A percentile compares a stretch with the other conserved stretches of the same genome.
phyloP scores from a whole-genome alignment of 345 rosid genomes.

The Noccaea bulbosa region DNA sequence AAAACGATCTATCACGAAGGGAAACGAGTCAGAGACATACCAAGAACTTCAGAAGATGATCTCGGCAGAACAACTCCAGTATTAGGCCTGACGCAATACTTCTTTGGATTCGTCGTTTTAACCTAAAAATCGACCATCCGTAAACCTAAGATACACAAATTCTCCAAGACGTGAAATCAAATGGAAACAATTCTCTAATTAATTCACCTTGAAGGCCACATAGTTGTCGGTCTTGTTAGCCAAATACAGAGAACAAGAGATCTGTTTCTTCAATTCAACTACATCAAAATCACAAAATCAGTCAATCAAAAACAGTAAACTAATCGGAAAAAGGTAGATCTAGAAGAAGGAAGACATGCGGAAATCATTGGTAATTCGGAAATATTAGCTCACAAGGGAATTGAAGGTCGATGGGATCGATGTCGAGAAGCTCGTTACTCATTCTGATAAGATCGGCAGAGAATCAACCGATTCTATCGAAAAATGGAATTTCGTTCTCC shows the following conservation, averaged over 20 bases:
- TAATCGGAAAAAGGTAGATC: conserved; percentile 28
- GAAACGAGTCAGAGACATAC: conserved; percentile 40
- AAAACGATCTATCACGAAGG: conserved; percentile 4
- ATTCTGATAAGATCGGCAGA: conserved; percentile 46
- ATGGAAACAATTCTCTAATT: background rate
- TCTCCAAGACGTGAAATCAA: background rate
- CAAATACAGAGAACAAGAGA: conserved; percentile 71
- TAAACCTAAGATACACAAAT: conserved; percentile 25
- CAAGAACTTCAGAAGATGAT: conserved; percentile 74
- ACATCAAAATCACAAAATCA: conserved; percentile 8
- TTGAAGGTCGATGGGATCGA: conserved; percentile 81
- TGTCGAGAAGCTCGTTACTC: conserved; percentile 68
- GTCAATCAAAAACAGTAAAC: conserved; percentile 28
- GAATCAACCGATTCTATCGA: conserved; percentile 4
- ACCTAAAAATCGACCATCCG: conserved; percentile 47
- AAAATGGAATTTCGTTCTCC: background rate
- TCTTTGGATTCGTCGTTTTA: conserved; percentile 91
- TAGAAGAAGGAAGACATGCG: background rate
- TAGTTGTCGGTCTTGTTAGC: conserved; percentile 66
- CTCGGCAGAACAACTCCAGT: conserved; percentile 81
- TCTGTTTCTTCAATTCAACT: conserved; percentile 87
- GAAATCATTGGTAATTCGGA: background rate
- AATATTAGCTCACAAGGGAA: conserved; percentile 60
- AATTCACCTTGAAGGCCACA: conserved; percentile 79
- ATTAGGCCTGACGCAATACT: conserved; percentile 84